Base-by-base conservation (phyloP, 345 rosid species). In the Populus deltoides region DNA sequence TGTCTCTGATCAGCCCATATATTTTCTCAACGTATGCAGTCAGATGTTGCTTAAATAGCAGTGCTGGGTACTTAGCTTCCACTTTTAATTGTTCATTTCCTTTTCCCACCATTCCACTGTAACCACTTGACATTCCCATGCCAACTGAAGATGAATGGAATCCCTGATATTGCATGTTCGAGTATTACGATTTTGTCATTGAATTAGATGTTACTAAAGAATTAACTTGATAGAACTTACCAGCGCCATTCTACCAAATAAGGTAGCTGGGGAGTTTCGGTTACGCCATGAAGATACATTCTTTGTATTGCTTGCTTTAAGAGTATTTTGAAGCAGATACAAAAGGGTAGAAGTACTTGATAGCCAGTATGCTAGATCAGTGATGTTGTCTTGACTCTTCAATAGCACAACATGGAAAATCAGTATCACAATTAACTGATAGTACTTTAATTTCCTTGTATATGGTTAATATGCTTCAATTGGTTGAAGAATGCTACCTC, bases 51-150 rank as follows among this genome's bases (percentile, higher is more conserved):
- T 90, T 90, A 77, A 90, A 90, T 35, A 89, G 89, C 74, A 90
- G 78, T 61, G 92, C 92, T 51, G 94, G 94, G 70, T 88, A 90
- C 84, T 90, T 90, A 66, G 94, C 94, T 76, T 90, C 94, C 18
- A 90, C 86, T 83, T 82, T 88, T 70, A 83, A 72, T 68, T 85
- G 85, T 71, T 80, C 89, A 59, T 80, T 79, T 68, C 85, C 77
- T 73, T 84, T 85, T 35, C 85, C 89, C 71, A 76, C 83, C 86
- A 89, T 84, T 81, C 94, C 90, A 77, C 92, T 84, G 68, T 88
- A 89, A n/a, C 90, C 90, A 74, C 78, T 87, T 53, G 91, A 83
- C 77, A 84, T 75, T 77, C 89, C 91, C 83, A 80, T 68, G 5
- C 83, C 81, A 82, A 82, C 4, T 66, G 91, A 82, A 73, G 90